Evolutionary conservation across 169 alveolate species (phyloP).

Genomic region (Eimeria falciformis): DNA sequence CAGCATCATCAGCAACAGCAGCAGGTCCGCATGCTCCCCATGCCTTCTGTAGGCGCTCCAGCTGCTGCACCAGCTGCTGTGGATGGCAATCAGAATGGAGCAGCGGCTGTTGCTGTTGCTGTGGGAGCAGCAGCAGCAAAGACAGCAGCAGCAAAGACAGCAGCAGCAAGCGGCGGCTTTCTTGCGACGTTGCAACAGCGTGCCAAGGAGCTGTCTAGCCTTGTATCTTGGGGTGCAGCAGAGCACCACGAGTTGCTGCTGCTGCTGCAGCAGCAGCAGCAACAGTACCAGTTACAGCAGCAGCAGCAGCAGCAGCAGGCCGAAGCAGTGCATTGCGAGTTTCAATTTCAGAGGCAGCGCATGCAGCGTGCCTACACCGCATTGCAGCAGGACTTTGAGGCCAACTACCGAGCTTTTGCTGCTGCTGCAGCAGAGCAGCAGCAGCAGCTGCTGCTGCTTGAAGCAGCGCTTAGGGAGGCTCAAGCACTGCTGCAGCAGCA

Average conservation of each 20-base stretch:
- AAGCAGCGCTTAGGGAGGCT: conserved; percentile 26
- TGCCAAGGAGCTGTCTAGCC: conserved; percentile 38
- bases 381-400: conserved; percentile 60
- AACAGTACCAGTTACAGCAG: background rate
- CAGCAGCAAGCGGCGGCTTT: conserved; percentile 1
- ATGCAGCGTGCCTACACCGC: conserved; percentile 41
- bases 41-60: conserved; percentile 2
- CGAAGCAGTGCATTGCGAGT: conserved; percentile 9
- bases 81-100: background rate
- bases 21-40: background rate
- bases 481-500: conserved; percentile 48
- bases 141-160: conserved; percentile 2
- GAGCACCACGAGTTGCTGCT: conserved; percentile 56
- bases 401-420: conserved; percentile 37
- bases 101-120: background rate
- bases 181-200: conserved; percentile 40
- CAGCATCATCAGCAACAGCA: conserved; percentile 49
- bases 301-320: conserved; percentile 36
- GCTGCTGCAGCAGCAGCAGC: conserved; percentile 69
- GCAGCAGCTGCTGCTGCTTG: conserved; percentile 57
- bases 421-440: conserved; percentile 38
- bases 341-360: conserved; percentile 12
- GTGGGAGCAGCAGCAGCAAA: conserved; percentile 41
- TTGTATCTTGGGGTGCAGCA: conserved; percentile 54
- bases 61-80: background rate